Evolutionary conservation across 257 asterid species (phyloP), one percentile per base, ranked within the genome.

Genomic region (Ligustrum vulgare): DNA sequence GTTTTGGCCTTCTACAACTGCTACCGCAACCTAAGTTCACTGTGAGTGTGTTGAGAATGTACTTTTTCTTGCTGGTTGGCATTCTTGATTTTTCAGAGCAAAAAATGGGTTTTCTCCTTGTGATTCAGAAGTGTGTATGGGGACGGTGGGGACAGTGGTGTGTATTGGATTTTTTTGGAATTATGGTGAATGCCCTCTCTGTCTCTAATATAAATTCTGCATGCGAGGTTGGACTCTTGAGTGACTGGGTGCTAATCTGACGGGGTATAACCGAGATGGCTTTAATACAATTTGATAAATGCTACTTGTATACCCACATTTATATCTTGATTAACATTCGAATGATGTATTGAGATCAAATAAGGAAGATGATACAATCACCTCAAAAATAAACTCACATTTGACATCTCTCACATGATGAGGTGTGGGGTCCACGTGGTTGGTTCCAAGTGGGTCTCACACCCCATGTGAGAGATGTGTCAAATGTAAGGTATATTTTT

Each of bases 11-110:
- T 4, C 77, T 62, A 78, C 91, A 85, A 36, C 88, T 75, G 83
- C 86, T 78, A 75, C 79, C 33, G 89, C 97, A 92, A 34, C 92
- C 92, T 3, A 90, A 70, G 51, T 86, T 83, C n/a, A 89, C 92
- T 0, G 86, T 45, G 6, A 76, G 81, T 4, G 86, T 77, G 82
- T 72, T 87, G 8, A 87, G 85, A 49, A 73, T 79, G 71, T 86
- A 69, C 71, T 78, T 84, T 75, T 78, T 90, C 79, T 85, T 85
- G 86, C 45, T 18, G 69, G 63, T 72, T 43, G 93, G 77, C 96
- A 86, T 89, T 76, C 82, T 72, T 6, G 11, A 41, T 41, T 41
- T 41, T 41, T 18, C 67, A 56, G 65, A 15, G 12, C 4, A 16
- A 8, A 65, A 65, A 13, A 35, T 37, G 37, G 35, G 32, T 22